Evolutionary conservation across 2,329 filamentous ascomycete genomes (phyloP).

Genomic region (Epichloe aotearoae): DNA sequence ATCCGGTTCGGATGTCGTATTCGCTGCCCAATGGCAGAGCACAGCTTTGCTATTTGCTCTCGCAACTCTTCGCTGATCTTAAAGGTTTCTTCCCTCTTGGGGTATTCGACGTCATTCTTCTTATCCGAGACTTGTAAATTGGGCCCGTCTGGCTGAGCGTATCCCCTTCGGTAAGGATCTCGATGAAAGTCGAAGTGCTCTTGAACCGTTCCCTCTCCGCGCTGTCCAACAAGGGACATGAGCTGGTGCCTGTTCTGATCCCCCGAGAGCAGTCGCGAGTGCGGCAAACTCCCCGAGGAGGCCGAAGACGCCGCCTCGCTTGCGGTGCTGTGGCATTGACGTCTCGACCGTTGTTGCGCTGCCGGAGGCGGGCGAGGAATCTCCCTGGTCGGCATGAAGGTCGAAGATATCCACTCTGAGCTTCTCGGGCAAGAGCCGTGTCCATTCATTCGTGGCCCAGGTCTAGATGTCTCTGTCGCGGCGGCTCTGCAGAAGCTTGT

Average conservation of each 20-base stretch:
- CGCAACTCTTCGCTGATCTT: slow-evolving; percentile 22
- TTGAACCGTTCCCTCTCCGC: slow-evolving; percentile 33
- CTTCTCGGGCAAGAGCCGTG: slow-evolving; percentile 19
- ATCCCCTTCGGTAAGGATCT: slow-evolving; percentile 41
- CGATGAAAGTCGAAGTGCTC: slow-evolving; percentile 38
- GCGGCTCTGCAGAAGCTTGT: slow-evolving; percentile 15
- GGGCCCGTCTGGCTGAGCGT: slow-evolving; percentile 37
- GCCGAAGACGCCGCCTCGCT: slow-evolving; percentile 10
- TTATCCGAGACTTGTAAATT: slow-evolving; percentile 36
- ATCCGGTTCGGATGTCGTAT: slow-evolving; percentile 28
- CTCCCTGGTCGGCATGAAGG: slow-evolving; percentile 21
- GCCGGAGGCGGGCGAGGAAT: slow-evolving; percentile 7
- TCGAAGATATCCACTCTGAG: slow-evolving; percentile 28
- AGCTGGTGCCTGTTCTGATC: slow-evolving; percentile 29
- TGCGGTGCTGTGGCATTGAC: slow-evolving; percentile 15
- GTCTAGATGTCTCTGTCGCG: slow-evolving; percentile 8
- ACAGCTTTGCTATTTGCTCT: slow-evolving; percentile 25
- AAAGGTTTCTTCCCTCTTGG: slow-evolving; percentile 27
- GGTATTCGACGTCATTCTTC: slow-evolving; percentile 33
- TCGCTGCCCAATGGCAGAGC: slow-evolving; percentile 25
- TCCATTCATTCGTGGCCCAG: slow-evolving; percentile 4
- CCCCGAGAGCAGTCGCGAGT: slow-evolving; percentile 3
- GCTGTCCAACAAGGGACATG: slow-evolving; percentile 38
- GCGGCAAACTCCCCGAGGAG: neutral
- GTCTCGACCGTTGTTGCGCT: slow-evolving; percentile 4